Conservation (phyloP, 2,329 filamentous ascomycete genomes). For the Ploettnerulaceae sp. region DNA sequence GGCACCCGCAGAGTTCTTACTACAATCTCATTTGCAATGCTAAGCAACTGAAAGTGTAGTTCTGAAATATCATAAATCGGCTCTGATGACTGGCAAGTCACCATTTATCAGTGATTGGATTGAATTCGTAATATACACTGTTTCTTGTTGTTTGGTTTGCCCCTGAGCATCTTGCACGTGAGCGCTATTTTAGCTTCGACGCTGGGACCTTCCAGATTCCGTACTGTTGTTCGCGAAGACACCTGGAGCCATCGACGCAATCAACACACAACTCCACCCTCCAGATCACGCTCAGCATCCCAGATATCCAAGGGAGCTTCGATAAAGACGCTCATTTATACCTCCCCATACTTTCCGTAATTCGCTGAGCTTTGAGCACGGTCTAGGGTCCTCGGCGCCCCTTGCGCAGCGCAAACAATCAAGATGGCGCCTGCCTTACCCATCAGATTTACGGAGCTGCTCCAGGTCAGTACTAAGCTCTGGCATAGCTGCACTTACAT, state of each 20-base stretch:
- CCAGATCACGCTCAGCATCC: conserved; percentile 10
- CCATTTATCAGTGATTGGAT: too few species aligned
- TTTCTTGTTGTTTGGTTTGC: background rate
- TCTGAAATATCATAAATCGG: too few species aligned
- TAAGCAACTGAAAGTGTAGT: too few species aligned
- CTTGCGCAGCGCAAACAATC: conserved; percentile 25
- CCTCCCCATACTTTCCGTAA: conserved; percentile 9
- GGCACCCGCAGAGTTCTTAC: too few species aligned
- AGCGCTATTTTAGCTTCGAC: background rate
- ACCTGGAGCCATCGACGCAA: conserved; percentile 14
- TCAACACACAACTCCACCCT: conserved; percentile 10
- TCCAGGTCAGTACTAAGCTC: conserved; percentile 80
- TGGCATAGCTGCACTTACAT: conserved; percentile 80
- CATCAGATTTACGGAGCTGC: conserved; percentile 89
- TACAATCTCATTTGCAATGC: too few species aligned
- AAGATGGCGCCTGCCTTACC: conserved; percentile 57
- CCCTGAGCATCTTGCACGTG: background rate
- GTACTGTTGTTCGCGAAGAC: conserved; percentile 14
- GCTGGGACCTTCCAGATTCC: conserved; percentile 3
- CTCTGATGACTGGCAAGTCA: too few species aligned
- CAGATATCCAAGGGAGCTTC: conserved; percentile 20
- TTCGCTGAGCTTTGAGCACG: conserved; percentile 28
- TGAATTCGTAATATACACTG: too few species aligned
- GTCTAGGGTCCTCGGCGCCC: conserved; percentile 25
- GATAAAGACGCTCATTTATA: conserved; percentile 23